Evolutionary conservation across 140 eudicot genomes (phyloP), one percentile per base, ranked within the genome.

Genomic region (Stevia rebaudiana): DNA sequence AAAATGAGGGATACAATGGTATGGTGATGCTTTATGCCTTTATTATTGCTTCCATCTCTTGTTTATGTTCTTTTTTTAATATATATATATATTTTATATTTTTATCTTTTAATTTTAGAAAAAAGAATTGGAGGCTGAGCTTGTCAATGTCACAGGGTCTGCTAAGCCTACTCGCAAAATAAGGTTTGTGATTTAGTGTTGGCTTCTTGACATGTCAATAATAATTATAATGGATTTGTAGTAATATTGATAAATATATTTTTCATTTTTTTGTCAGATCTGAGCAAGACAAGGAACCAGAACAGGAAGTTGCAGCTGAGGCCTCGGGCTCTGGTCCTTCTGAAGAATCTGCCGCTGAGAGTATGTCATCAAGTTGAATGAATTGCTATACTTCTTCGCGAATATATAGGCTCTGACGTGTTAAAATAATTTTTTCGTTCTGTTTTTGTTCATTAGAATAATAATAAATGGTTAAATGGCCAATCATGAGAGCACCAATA

Each of bases 1-100:
- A 94, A 94, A 75, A 94, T 94, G 99, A 76, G 99, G 46, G 99
- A 94, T 74, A 94, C 99, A 33, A 88, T 94, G 99, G 99, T 94
- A 83, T 49, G 73, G 3, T 49, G 46, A 22, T 63, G 13, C 60
- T 19, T n/a, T 41, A 8, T 3, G n/a, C n/a, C 33, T 28, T 28
- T 28, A 28, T 1, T 64, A 39, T 61, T 65, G 39, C 46, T 47
- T 54, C 19, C 48, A 58, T 7, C 3, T 51, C 3, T 42, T 59
- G 2, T 56, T 49, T 48, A 39, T 3, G 22, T 15, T 40, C 16
- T 2, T 4, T 69, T 2, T 42, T 21, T 28, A 10, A 11, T 28
- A 28, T 28, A 1, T 28, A 28, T 1, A 1, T 1, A 17, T 46
- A 0, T 5, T 10, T 23, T 17, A 55, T 75, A n/a, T n/a, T n/a